Base-by-base conservation (phyloP, 116 monocot species). In the Cymodocea nodosa region DNA sequence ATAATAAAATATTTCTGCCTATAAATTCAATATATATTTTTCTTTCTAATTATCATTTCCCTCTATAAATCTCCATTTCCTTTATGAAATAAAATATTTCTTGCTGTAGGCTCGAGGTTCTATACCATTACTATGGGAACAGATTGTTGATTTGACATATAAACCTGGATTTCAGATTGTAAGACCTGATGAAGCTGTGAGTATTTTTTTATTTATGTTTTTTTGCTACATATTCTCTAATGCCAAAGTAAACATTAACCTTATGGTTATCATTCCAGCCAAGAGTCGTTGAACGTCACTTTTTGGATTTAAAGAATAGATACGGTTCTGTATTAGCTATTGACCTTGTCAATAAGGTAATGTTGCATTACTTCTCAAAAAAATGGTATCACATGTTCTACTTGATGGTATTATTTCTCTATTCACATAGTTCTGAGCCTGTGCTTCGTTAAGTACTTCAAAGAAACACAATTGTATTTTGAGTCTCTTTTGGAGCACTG, bases 71-170 rank as follows among this genome's bases (percentile, higher is more conserved):
- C n/a, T 54, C 8, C 15, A 9, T 63, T 10, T 39, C 23, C 44
- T 63, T 23, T 7, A n/a, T 48, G 0, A n/a, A 65, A 53, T 44
- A 67, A 74, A 53, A 23, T 50, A 14, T 57, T 68, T 70, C 65
- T 30, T 64, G 17, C 13, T 70, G 17, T 73, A 99, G 99, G 83
- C 89, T 70, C 86, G 99, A 66, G 99, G 99, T 1, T 99, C 99
- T 52, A 99, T 99, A 50, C 99, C 99, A 69, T 81, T 99, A 62
- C 66, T 99, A 60, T 99, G 99, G 99, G 92, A 89, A 64, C 99
- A 99, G 67, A 92, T 92, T 81, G 99, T 99, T 62, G 92, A 99
- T 81, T 79, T 99, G 76, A 89, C 82, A 53, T 99, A 99, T 63
- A 99, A 99, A 72, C 99, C 99, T 36, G 68, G 71, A 6, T 92